phyloP scores from a whole-genome alignment of 306 rosid species.

The Medicago ruthenica region DNA sequence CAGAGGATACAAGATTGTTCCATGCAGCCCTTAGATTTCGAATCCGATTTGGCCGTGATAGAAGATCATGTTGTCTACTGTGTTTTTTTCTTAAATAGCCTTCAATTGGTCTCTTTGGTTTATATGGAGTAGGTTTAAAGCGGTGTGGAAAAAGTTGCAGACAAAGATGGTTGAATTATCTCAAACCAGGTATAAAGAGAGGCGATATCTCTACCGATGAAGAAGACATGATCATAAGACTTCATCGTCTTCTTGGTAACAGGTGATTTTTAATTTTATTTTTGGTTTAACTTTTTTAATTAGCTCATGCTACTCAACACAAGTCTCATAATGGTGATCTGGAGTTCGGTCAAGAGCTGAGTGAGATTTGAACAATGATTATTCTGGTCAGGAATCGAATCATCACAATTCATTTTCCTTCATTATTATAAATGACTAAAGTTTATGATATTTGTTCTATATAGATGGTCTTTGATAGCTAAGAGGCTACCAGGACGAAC shows the following conservation, averaged over 20 bases:
- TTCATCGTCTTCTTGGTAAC: constrained; percentile 62
- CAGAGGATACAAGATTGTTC: background rate
- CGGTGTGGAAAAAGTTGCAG: constrained; percentile 56
- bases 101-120: background rate
- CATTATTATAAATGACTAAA: background rate
- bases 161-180: constrained; percentile 56
- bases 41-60: background rate
- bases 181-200: constrained; percentile 52
- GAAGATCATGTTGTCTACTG: background rate
- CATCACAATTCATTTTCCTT: background rate
- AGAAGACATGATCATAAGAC: constrained; percentile 60
- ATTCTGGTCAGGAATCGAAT: background rate
- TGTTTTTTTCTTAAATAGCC: background rate
- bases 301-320: too few species aligned
- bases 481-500: constrained; percentile 89
- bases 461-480: constrained; percentile 83
- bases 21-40: background rate
- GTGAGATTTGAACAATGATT: background rate
- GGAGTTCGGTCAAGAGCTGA: background rate
- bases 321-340: too few species aligned
- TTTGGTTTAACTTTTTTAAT: too few species aligned
- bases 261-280: constrained; percentile 38
- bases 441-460: background rate
- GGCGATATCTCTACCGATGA: constrained; percentile 50
- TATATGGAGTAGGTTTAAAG: constrained; percentile 50